Evolutionary conservation across 768 basidiomycete genomes (phyloP), one percentile per base, ranked within the genome.

Genomic region (Paxillus ammoniavirescens): DNA sequence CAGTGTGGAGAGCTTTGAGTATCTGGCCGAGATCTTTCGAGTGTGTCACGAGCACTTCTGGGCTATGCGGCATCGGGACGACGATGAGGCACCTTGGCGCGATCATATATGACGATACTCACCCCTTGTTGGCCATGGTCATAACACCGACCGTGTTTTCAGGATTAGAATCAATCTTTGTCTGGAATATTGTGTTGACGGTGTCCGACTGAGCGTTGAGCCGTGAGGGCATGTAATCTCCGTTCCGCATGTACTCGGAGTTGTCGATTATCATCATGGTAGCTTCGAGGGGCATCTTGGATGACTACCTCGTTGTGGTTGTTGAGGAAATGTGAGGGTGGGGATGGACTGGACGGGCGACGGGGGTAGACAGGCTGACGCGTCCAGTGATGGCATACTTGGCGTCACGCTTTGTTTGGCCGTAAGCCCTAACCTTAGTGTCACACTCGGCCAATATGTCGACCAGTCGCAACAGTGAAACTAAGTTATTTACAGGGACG

Each of bases 51-150:
- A 98, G 86, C 0, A 99, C 94, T 71, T 97, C 91, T 42, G 97
- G 94, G 4, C 94, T 96, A 66, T 10, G 48, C 36, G 12, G 44
- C 18, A 50, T 18, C 23, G 31, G 12, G n/a, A 23, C 5, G 18
- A 45, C 28, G 12, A 45, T 23, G 28, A 49, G 15, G 40, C 35
- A 42, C 37, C n/a, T 30, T 42, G 23, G 49, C 58, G 45, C n/a
- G 15, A 26, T n/a, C 8, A 35, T 45, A 15, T 18, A 26, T 13
- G 9, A 58, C 14, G 66, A 50, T 43, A 60, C 82, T 70, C 65
- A 96, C 96, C 89, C 87, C 72, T 97, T 97, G 52, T 93, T 91
- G 13, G 93, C 96, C 93, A 96, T 96, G 28, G 93, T 92, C 95
- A 99, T 97, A 40, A 98, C 75, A 5, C 97, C 97, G 40, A 98